Base-by-base conservation (phyloP, 495 filamentous ascomycete genomes). In the Penicillium cosmopolitanum region DNA sequence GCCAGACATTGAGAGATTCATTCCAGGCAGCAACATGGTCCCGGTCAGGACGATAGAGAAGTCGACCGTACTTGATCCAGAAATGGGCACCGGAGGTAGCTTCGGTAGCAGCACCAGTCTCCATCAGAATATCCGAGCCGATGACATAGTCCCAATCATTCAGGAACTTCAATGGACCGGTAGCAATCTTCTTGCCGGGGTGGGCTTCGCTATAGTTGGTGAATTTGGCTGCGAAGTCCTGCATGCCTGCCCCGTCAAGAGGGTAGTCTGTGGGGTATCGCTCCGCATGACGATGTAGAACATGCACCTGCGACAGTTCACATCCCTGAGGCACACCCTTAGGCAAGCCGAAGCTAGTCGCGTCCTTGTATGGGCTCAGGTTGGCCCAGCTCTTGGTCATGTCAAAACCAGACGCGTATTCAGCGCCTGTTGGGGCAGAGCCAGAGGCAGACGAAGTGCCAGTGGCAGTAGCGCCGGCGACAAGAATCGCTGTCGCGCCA, bases 61-160 rank as follows among this genome's bases (percentile, higher is more conserved):
- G 72, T 36, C 82, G 70, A 4, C 82, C 82, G 47, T 85, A 85
- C 23, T 75, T 69, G 53, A 76, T 76, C 82, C 82, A 84, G 60
- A 82, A 80, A 18, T 70, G 58, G 1, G 78, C 78, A 33, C 82
- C 82, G 15, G 81, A 67, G 19, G 71, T 68, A 44, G 81, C 80
- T 58, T 84, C 82, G 1, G 80, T 82, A 8, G 72, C 65, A 16
- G 81, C 82, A 43, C 82, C 81, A 18, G 74, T 68, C 31, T 72
- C 77, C 15, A 83, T 77, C 18, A 85, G 66, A 12, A 67, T 66
- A 51, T 77, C 77, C 44, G 65, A 62, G 13, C 73, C 61, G 66
- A 84, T 64, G 5, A 75, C 57, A 59, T 84, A 82, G 10, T 75
- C 63, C 70, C 81, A 85, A 33, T 68, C 63, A 35, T 82, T 80